Evolutionary conservation across 1,139 yeast genomes (phyloP).

Genomic region (Candida tropicalis): DNA sequence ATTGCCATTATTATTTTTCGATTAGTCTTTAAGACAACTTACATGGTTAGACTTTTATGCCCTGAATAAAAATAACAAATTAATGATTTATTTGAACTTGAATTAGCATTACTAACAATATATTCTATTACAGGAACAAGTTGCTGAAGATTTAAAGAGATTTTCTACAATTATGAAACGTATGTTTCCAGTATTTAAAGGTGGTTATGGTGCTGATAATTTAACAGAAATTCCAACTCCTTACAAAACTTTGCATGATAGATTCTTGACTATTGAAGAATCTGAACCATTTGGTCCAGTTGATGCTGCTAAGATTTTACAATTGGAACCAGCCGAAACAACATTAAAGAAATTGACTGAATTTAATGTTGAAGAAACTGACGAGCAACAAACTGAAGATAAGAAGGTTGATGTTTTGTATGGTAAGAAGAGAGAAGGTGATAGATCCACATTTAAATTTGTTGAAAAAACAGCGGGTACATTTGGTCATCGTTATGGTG

Average conservation of each 20-base stretch:
- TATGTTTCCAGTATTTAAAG: slow-evolving; percentile 76
- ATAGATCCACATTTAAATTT: slow-evolving; percentile 70
- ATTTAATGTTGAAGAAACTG: slow-evolving; percentile 43
- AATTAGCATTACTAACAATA: slow-evolving; percentile 13
- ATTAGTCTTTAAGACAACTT: slow-evolving; percentile 80
- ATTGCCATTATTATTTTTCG: slow-evolving; percentile 38
- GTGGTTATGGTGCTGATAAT: slow-evolving; percentile 57
- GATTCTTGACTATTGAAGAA: slow-evolving; percentile 89
- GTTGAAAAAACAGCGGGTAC: slow-evolving; percentile 76
- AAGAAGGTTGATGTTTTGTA: slow-evolving; percentile 39
- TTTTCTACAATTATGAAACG: slow-evolving; percentile 67
- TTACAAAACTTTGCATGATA: slow-evolving; percentile 75
- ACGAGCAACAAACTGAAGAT: slow-evolving; percentile 23
- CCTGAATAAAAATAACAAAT: slow-evolving; percentile 10
- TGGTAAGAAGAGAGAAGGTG: slow-evolving; percentile 56
- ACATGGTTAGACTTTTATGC: slow-evolving; percentile 53
- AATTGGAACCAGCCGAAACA: slow-evolving; percentile 80
- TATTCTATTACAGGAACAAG: slow-evolving; percentile 34
- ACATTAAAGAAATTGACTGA: slow-evolving; percentile 70
- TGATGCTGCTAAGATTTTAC: slow-evolving; percentile 89
- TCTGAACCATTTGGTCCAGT: slow-evolving; percentile 96
- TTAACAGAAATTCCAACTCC: slow-evolving; percentile 95
- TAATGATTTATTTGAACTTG: neutral
- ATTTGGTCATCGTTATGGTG: slow-evolving; percentile 92
- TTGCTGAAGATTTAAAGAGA: slow-evolving; percentile 52